phyloP scores from a whole-genome alignment of 2,329 filamentous ascomycete species.

The Sporothrix pallida region DNA sequence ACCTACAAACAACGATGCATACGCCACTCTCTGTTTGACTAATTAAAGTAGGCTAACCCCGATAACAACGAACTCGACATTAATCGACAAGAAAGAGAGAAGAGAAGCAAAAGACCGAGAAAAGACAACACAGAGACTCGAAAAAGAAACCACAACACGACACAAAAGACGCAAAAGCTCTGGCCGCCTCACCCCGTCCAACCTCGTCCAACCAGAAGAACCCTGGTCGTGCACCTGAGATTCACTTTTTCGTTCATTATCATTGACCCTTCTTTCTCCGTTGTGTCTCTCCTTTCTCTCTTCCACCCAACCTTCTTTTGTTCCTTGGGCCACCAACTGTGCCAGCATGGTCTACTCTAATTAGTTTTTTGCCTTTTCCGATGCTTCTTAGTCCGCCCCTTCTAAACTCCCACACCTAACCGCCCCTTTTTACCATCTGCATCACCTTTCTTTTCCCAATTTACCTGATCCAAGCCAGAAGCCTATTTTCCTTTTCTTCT shows the following conservation, averaged over 20 bases:
- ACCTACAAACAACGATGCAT: too few species aligned
- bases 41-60: background rate
- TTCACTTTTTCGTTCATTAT: background rate
- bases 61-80: background rate
- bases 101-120: background rate
- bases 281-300: background rate
- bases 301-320: background rate
- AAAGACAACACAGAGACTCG: background rate
- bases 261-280: background rate
- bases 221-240: background rate
- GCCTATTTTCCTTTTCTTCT: background rate
- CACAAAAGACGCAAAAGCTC: background rate
- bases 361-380: slow-evolving; percentile 5
- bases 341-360: background rate
- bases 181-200: background rate
- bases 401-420: background rate
- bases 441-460: background rate
- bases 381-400: slow-evolving; percentile 18
- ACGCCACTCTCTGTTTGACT: background rate
- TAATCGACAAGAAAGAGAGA: too few species aligned
- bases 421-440: background rate
- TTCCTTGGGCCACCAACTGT: background rate
- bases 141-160: background rate
- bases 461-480: slow-evolving; percentile 1
- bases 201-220: slow-evolving; percentile 9